Evolutionary conservation across 345 rosid genomes (phyloP).

Genomic region (Acer negundo): DNA sequence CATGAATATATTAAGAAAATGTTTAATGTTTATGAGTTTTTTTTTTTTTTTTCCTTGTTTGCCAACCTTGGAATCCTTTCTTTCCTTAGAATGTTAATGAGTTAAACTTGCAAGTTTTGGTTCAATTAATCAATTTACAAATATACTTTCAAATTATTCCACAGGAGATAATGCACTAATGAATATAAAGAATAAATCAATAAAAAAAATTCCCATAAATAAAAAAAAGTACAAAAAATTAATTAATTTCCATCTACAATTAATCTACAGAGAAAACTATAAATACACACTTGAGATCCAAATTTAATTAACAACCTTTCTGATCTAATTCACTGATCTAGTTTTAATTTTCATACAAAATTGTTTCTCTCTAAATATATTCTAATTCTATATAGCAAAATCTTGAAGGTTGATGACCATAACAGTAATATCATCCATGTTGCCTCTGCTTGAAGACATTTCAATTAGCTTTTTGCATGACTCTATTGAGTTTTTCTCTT

Average conservation of each 20-base stretch:
- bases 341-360: conserved; percentile 9
- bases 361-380: not conserved
- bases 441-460: conserved; percentile 45
- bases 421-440: conserved; percentile 53
- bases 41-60: too few relatives aligned
- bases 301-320: not conserved
- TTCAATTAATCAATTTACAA: not conserved
- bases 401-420: conserved; percentile 44
- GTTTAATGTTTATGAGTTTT: too few relatives aligned
- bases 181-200: not conserved
- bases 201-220: not conserved
- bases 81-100: too few relatives aligned
- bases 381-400: conserved; percentile 3
- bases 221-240: not conserved
- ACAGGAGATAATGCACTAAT: not conserved
- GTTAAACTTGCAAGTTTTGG: not conserved
- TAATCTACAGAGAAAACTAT: not conserved
- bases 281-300: not conserved
- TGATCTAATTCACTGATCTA: not conserved
- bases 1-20: too few relatives aligned
- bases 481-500: conserved; percentile 19
- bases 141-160: not conserved
- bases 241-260: not conserved
- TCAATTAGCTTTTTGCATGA: conserved; percentile 50
- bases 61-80: too few relatives aligned